These are phyloP conservation scores for Lactuca sativa DNA, from an alignment of 129 eudicot genomes.

Conservation along the genomic window DNA sequence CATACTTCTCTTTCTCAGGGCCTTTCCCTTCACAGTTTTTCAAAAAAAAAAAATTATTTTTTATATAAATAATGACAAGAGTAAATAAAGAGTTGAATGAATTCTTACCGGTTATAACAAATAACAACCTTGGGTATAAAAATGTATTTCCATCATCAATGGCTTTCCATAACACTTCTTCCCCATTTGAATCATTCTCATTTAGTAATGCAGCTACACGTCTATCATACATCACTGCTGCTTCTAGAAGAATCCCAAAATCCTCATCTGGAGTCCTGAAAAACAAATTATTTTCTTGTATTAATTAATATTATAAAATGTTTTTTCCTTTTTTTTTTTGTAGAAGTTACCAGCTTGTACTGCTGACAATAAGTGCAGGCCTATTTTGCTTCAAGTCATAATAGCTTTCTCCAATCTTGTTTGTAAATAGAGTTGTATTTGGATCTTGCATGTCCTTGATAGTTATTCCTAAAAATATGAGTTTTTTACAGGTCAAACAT, in stretches of 20 bases:
- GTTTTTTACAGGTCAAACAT: background rate
- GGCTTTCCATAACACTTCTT: conserved; percentile 61
- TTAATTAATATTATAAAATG: background rate
- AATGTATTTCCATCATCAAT: conserved; percentile 58
- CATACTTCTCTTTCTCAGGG: conserved; percentile 89
- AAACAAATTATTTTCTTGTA: background rate
- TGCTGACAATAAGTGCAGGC: conserved; percentile 91
- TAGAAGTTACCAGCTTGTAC: conserved; percentile 92
- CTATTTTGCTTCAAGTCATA: conserved; percentile 61
- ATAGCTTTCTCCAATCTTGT: conserved; percentile 38
- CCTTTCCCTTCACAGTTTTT: conserved; percentile 69
- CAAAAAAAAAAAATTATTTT: background rate
- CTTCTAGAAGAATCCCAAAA: conserved; percentile 90
- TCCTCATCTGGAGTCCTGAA: conserved; percentile 97
- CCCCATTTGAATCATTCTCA: conserved; percentile 71
- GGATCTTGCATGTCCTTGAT: conserved; percentile 38
- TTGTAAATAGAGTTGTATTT: conserved; percentile 59
- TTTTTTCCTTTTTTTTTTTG: background rate
- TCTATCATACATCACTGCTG: conserved; percentile 94
- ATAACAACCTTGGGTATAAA: conserved; percentile 75
- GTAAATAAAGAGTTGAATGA: background rate
- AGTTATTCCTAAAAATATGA: conserved; percentile 32
- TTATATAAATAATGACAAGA: background rate
- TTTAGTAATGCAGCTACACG: conserved; percentile 81
- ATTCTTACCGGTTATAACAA: conserved; percentile 77